Percentiles rank a stretch among this genome's conserved stretches.
phyloP scores from a whole-genome alignment of 176 grass and related monocot species.

The barley (Hordeum vulgare) region DNA sequence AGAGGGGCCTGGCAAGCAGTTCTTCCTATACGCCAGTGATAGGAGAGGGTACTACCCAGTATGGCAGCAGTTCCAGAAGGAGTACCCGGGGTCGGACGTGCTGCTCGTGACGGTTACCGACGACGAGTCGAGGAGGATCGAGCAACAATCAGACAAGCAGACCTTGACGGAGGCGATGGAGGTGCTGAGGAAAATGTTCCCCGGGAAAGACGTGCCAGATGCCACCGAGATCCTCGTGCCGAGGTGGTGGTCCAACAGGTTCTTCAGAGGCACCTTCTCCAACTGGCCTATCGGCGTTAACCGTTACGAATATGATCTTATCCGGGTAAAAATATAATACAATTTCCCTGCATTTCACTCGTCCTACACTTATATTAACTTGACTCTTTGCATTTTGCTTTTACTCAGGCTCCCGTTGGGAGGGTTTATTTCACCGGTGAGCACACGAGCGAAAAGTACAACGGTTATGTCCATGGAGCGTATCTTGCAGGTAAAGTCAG shows the following conservation, averaged over 20 bases:
- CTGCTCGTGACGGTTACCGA: neutral
- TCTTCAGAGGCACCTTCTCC: constrained; percentile 53
- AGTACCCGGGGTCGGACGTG: neutral
- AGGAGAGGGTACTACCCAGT: neutral
- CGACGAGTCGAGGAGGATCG: neutral
- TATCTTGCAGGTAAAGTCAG: constrained; percentile 40
- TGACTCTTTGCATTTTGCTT: neutral
- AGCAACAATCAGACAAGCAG: neutral
- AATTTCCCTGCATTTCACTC: neutral
- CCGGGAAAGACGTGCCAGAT: constrained; percentile 28
- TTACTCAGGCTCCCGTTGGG: constrained; percentile 42
- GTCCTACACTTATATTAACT: neutral
- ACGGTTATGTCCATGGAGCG: constrained; percentile 60
- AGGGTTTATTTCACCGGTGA: constrained; percentile 76
- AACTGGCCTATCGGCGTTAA: constrained; percentile 66
- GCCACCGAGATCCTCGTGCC: constrained; percentile 49
- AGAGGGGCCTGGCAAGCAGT: neutral
- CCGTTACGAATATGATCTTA: constrained; percentile 50
- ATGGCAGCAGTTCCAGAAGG: neutral
- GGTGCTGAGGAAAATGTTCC: neutral
- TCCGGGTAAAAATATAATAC: constrained; percentile 38
- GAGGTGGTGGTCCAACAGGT: constrained; percentile 56
- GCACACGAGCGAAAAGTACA: constrained; percentile 64
- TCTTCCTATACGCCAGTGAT: neutral
- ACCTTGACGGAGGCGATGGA: neutral